Percentiles rank a stretch among this genome's conserved stretches.
Conservation (phyloP, 441 rosid species). For the Croton laevigatus region DNA sequence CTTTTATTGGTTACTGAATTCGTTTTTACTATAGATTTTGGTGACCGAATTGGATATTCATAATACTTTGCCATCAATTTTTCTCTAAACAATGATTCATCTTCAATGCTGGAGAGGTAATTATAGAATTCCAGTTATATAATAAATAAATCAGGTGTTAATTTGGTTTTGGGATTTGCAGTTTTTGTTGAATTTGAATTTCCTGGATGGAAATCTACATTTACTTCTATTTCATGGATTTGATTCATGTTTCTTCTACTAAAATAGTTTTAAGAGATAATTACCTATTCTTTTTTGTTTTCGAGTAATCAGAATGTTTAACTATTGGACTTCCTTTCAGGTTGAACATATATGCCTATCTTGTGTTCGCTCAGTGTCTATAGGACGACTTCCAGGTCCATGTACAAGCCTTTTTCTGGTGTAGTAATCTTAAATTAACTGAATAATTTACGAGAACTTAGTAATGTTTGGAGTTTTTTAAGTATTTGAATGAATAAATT, state of each 20-base stretch:
- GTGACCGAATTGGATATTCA: conserved; percentile 98
- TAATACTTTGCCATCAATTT: conserved; percentile 83
- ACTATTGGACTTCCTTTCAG: conserved; percentile 39
- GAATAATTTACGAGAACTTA: too few species aligned
- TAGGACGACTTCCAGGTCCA: conserved; percentile 92
- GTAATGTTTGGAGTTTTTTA: too few species aligned
- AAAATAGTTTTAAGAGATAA: conserved; percentile 14
- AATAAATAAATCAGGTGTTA: too few species aligned
- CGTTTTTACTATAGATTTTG: conserved; percentile 45
- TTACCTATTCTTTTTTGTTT: neutral
- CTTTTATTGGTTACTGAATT: too few species aligned
- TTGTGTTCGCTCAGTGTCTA: conserved; percentile 88
- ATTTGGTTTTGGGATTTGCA: neutral
- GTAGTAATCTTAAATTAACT: neutral
- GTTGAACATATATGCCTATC: conserved; percentile 89
- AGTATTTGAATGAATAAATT: too few species aligned
- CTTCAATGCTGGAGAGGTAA: conserved; percentile 95
- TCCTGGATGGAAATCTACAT: neutral
- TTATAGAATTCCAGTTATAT: neutral
- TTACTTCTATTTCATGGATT: neutral
- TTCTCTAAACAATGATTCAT: conserved; percentile 89
- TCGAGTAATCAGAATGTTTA: neutral
- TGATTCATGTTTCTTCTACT: neutral
- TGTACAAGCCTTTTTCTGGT: neutral
- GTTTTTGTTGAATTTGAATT: neutral